A percentile compares a stretch with the other conserved stretches of the same genome.
Conservation (phyloP, 495 filamentous ascomycete genomes). For the Xylaria intraflava region DNA sequence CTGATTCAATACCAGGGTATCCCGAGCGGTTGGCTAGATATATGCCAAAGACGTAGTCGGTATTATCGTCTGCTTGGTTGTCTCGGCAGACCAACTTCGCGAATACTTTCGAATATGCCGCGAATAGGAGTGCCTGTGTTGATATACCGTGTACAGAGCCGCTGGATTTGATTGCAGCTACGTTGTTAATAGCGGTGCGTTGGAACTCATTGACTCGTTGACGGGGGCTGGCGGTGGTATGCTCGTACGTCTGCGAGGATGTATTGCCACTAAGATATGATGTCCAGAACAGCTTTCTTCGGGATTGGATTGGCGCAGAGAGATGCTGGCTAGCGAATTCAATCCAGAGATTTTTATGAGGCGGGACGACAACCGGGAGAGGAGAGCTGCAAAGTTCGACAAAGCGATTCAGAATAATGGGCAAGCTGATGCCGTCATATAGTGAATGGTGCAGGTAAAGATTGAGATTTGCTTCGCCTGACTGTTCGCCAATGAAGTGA, state of each 20-base stretch:
- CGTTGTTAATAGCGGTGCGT: constrained; percentile 15
- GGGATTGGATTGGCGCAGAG: constrained; percentile 5
- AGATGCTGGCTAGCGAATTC: constrained; percentile 10
- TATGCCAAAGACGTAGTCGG: constrained; percentile 34
- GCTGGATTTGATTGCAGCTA: constrained; percentile 6
- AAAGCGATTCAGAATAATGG: constrained; percentile 39
- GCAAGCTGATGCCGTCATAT: constrained; percentile 68
- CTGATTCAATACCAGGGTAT: constrained; percentile 10
- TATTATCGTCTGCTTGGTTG: not conserved
- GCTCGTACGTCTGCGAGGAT: not conserved
- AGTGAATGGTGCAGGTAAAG: constrained; percentile 67
- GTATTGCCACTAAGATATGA: constrained; percentile 37
- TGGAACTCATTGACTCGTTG: constrained; percentile 9
- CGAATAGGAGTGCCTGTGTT: constrained; percentile 39
- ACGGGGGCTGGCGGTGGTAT: not conserved
- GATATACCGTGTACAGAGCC: constrained; percentile 27
- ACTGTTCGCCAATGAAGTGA: constrained; percentile 1
- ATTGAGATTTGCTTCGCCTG: constrained; percentile 20
- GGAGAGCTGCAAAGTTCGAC: constrained; percentile 12
- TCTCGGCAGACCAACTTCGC: constrained; percentile 1
- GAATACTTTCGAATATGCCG: constrained; percentile 30
- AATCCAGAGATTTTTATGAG: constrained; percentile 15
- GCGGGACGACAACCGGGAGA: not conserved
- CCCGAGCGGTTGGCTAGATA: constrained; percentile 40
- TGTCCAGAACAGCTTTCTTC: constrained; percentile 47